Base-by-base conservation (phyloP, 495 filamentous ascomycete genomes). In the Paragyromitra xinjiangensis region DNA sequence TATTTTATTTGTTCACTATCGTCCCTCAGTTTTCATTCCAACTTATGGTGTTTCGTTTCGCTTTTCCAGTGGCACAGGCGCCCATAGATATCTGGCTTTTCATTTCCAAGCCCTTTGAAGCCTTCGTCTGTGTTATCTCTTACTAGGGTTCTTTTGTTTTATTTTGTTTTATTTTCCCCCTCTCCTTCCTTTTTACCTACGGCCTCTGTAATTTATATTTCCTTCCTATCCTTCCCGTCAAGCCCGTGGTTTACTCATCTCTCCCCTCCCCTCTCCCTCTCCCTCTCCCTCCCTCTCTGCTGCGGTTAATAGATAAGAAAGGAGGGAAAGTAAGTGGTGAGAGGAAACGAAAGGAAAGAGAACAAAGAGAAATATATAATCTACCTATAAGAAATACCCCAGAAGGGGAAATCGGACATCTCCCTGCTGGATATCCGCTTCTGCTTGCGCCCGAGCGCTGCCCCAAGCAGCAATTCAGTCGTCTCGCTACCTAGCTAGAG, bases 391-490 rank as follows among this genome's bases (percentile, higher is more conserved):
- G 22, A 34, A 34, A 34, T 3, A 34, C 29, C 29, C 42, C 24
- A 24, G 56, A 24, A 39, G 34, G 62, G 62, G 62, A 58, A 37
- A 53, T 64, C 14, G 19, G n/a, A 55, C 22, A 34, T 51, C 37
- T 42, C 19, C 58, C 50, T 53, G 14, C 50, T 53, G 4, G 50
- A 6, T 53, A 53, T 53, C 50, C 22, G 50, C 42, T 26, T n/a
- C 12, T 72, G 9, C 40, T 65, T 64, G 71, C 53, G 48, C 53
- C 61, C 40, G 50, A 59, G 50, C 56, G 71, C 14, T 19, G 44
- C 44, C 42, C 0, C 42, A 8, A 14, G 8, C 42, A 45, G 7
- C 42, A 14, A 8, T 14, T 8, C 42, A 8, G 42, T 70, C 45
- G 63, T 42, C 37, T 68, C n/a, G 56, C 42, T 66, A 67, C 50